Conservation (phyloP, 2,329 filamentous ascomycete species). For the Sclerotiophoma versabilis region DNA sequence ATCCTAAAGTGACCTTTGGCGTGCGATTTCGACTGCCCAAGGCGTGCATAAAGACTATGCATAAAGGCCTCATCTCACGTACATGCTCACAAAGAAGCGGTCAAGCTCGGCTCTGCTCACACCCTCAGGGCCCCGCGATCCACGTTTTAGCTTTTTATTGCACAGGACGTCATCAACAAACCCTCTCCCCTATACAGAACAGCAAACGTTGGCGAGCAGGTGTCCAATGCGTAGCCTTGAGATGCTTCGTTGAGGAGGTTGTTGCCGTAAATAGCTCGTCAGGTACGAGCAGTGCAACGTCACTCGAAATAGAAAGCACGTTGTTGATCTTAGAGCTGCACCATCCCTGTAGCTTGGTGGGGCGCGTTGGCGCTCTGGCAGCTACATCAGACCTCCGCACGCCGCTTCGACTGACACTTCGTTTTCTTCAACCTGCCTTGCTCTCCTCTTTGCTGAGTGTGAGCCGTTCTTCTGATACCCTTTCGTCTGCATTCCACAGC, state of each 20-base stretch:
- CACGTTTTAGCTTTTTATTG: background rate
- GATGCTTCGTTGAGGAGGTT: background rate
- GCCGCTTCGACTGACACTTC: background rate
- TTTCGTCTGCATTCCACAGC: background rate
- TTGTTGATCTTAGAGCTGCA: constrained; percentile 12
- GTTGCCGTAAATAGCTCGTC: constrained; percentile 7
- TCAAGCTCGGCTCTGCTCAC: constrained; percentile 9
- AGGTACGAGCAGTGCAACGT: constrained; percentile 16
- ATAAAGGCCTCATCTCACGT: constrained; percentile 13
- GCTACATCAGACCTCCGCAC: constrained; percentile 14
- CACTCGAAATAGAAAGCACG: constrained; percentile 12
- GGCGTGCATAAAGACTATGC: background rate
- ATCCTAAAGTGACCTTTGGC: background rate
- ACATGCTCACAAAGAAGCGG: constrained; percentile 14
- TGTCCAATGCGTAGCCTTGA: no score
- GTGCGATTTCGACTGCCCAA: background rate
- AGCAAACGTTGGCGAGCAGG: background rate
- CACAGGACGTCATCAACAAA: background rate
- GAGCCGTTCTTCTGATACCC: constrained; percentile 4
- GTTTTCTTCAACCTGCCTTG: constrained; percentile 1
- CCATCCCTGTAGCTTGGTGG: constrained; percentile 12
- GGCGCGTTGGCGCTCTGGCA: constrained; percentile 12
- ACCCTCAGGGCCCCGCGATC: constrained; percentile 1
- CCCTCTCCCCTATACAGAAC: no score
- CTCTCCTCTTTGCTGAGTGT: constrained; percentile 15